Percentiles rank a stretch among this genome's conserved stretches.
Conservation (phyloP, 1,284 basidiomycete species). For the Polyporus tsugae region DNA sequence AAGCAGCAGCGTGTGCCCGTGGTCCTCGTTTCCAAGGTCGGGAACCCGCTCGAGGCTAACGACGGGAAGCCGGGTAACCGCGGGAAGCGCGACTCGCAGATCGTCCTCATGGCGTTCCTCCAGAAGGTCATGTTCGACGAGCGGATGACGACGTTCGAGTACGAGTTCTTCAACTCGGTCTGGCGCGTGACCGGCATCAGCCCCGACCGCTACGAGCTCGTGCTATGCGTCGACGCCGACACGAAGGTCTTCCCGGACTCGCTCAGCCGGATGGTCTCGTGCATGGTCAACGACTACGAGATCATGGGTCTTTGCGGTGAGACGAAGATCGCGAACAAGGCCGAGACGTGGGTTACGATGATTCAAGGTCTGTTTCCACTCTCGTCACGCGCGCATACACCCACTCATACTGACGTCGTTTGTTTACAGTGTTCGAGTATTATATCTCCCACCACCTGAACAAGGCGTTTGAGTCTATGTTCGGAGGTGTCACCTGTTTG, state of each 20-base stretch:
- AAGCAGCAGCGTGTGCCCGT: conserved; percentile 99
- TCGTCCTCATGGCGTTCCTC: conserved; percentile 97
- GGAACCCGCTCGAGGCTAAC: conserved; percentile 88
- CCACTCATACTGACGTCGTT: conserved; percentile 21
- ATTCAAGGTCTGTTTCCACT: conserved; percentile 82
- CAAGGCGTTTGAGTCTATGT: conserved; percentile 99
- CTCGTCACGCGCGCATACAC: conserved; percentile 5
- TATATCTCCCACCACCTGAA: conserved; percentile 99
- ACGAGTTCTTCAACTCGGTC: conserved; percentile 98
- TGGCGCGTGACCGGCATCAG: conserved; percentile 96
- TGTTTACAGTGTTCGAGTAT: conserved; percentile 89
- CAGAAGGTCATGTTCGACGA: conserved; percentile 99
- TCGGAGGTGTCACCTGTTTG: conserved; percentile 98
- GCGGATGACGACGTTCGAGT: conserved; percentile 99
- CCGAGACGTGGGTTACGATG: conserved; percentile 97
- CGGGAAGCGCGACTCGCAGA: conserved; percentile 98
- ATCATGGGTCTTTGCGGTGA: conserved; percentile 99
- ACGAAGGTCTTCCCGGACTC: conserved; percentile 98
- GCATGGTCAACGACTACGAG: conserved; percentile 95
- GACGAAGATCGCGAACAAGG: conserved; percentile 99
- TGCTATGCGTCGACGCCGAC: conserved; percentile 98
- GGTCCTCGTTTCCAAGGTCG: conserved; percentile 93
- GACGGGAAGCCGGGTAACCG: conserved; percentile 98
- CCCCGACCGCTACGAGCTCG: conserved; percentile 96
- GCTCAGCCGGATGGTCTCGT: conserved; percentile 90